Percentiles rank a stretch among this genome's conserved stretches.
Conservation (phyloP, 257 asterid genomes). For the Forsythia suspensa region DNA sequence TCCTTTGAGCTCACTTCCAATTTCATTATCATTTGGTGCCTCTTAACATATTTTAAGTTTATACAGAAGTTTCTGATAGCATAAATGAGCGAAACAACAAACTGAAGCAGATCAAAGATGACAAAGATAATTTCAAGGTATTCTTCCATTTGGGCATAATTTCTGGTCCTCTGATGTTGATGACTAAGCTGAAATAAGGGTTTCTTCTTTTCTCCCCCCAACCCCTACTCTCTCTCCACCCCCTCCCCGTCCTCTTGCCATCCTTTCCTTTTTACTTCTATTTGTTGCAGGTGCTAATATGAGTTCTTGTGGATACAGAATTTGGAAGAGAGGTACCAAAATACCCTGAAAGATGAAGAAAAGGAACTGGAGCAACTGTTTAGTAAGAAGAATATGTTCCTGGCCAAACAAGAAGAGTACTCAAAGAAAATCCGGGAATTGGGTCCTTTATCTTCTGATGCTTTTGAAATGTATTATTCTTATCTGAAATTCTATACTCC, state of each 20-base stretch:
- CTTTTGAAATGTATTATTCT: slow-evolving; percentile 83
- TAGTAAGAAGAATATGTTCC: slow-evolving; percentile 69
- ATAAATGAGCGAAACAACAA: slow-evolving; percentile 56
- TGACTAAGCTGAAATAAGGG: slow-evolving; percentile 6
- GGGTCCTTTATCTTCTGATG: slow-evolving; percentile 97
- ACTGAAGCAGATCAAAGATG: slow-evolving; percentile 68
- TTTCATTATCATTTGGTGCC: slow-evolving; percentile 1
- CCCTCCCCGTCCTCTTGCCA: not conserved
- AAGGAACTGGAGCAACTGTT: slow-evolving; percentile 86
- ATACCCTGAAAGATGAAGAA: slow-evolving; percentile 88
- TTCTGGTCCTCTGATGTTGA: slow-evolving; percentile 17
- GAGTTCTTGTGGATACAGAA: slow-evolving; percentile 44
- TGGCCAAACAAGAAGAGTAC: slow-evolving; percentile 91
- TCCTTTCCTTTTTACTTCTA: slow-evolving; percentile 17
- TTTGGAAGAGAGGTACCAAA: slow-evolving; percentile 70
- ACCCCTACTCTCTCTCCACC: not conserved
- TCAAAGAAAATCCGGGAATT: slow-evolving; percentile 91
- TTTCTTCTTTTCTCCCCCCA: not conserved
- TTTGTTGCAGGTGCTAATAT: slow-evolving; percentile 28
- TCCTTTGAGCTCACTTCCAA: slow-evolving; percentile 9
- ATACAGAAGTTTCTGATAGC: slow-evolving; percentile 61
- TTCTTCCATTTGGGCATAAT: slow-evolving; percentile 18
- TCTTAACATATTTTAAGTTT: slow-evolving; percentile 4
- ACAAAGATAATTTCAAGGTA: slow-evolving; percentile 79
- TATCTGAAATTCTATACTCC: slow-evolving; percentile 20